Evolutionary conservation across 192 early-diverging fungal genomes (phyloP).

Genomic region (Jimgerdemannia lactiflua): DNA sequence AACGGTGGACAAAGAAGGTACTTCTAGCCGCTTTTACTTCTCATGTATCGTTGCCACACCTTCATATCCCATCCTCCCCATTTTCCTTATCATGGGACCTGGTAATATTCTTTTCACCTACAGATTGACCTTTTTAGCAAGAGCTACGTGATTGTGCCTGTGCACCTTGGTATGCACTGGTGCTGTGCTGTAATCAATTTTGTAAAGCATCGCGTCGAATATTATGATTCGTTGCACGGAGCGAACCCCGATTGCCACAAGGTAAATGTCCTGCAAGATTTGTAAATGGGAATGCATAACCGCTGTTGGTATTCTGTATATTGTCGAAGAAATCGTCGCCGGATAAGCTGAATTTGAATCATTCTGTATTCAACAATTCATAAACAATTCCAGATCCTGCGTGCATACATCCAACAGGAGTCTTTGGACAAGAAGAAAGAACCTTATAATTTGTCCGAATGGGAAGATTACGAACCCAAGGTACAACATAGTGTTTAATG

Average conservation of each 20-base stretch:
- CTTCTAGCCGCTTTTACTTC: background rate
- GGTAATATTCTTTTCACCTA: background rate
- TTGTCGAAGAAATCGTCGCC: no score
- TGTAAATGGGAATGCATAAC: no score
- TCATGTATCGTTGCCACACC: background rate
- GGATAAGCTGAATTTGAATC: no score
- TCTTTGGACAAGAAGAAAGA: conserved; percentile 66
- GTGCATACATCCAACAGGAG: conserved; percentile 72
- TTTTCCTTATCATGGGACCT: no score
- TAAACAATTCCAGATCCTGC: conserved; percentile 18
- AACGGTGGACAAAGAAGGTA: conserved; percentile 77
- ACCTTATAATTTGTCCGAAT: conserved; percentile 58
- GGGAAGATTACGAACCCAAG: conserved; percentile 61
- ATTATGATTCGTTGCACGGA: conserved; percentile 80
- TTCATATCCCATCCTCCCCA: no score
- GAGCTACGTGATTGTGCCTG: conserved; percentile 80
- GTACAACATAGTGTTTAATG: background rate
- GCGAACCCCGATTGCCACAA: conserved; percentile 47
- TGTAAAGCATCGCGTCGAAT: conserved; percentile 55
- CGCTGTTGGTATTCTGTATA: no score
- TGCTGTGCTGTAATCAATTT: conserved; percentile 65
- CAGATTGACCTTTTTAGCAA: conserved; percentile 68
- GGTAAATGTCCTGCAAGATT: conserved; percentile 10
- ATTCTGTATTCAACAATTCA: background rate
- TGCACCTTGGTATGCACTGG: conserved; percentile 79